Evolutionary conservation across 2,329 filamentous ascomycete genomes (phyloP), one percentile per base, ranked within the genome.

Genomic region (Venturiaceae sp.): DNA sequence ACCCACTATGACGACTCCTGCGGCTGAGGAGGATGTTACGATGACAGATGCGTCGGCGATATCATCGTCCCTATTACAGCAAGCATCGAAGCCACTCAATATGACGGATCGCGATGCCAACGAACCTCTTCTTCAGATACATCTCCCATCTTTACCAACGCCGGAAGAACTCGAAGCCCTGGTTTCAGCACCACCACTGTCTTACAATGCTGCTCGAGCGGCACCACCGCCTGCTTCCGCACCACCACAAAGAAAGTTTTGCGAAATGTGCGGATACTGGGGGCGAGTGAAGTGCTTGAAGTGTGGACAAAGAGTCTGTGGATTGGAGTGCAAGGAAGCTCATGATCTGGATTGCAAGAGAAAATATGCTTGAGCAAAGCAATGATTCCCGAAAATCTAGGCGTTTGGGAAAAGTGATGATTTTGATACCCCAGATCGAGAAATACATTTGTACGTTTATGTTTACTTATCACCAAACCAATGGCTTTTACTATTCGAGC

Each of bases 201-300:
- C 77, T 37, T 92, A 90, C 70, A 76, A 80, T 53, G 86, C 88
- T 64, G 84, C 85, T 47, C 71, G 74, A 59, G 72, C 69, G 16
- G 71, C 69, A 4, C 72, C 75, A 21, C 72, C 74, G 14, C 66
- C 72, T 5, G 26, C 36, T 16, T 26, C 16, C 36, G 72, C 68
- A 9, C 85, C 86, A 2, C 75, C 75, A 52, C 72, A 73, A 57
- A 77, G 87, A 60, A 74, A 76, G 36, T 92, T 92, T 69, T 92
- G 88, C 71, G 86, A 86, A 67, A 83, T 90, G 33, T 92, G 88
- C 67, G 88, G 88, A 14, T 92, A 91, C 71, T 92, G 88, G 88
- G 88, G 88, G 2, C 76, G 84, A 41, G 84, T 90, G 50, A 81
- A 80, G 70, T 92, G 88, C 73, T 80, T 85, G 69, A 89, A 87